phyloP scores from a whole-genome alignment of 1,139 yeast species.

The Debaryomyces nepalensis region DNA sequence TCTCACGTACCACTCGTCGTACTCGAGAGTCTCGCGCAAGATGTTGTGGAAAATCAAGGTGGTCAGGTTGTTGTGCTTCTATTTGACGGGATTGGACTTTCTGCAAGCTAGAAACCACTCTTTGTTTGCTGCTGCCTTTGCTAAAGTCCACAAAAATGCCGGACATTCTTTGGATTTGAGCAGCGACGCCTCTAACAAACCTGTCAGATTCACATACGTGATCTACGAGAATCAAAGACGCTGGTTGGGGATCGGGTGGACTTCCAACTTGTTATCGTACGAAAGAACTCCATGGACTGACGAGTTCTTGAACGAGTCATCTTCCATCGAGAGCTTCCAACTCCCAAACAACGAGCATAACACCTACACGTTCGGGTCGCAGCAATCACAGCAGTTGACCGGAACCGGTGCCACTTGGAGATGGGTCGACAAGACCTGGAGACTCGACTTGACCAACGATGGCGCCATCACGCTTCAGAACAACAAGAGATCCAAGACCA shows the following conservation, averaged over 20 bases:
- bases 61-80: slow-evolving; percentile 72
- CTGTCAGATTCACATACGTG: slow-evolving; percentile 88
- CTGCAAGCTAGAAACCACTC: slow-evolving; percentile 56
- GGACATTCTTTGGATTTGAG: slow-evolving; percentile 31
- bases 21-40: slow-evolving; percentile 79
- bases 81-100: slow-evolving; percentile 86
- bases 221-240: slow-evolving; percentile 95
- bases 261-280: slow-evolving; percentile 84
- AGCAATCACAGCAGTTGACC: slow-evolving; percentile 24
- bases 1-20: slow-evolving; percentile 84
- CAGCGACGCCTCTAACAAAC: slow-evolving; percentile 41
- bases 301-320: slow-evolving; percentile 86
- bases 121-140: slow-evolving; percentile 59
- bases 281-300: slow-evolving; percentile 98
- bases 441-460: slow-evolving; percentile 85
- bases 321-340: slow-evolving; percentile 74
- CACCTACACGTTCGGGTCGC: slow-evolving; percentile 28
- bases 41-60: slow-evolving; percentile 82
- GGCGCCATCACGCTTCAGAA: slow-evolving; percentile 77
- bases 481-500: slow-evolving; percentile 64
- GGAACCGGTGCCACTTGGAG: slow-evolving; percentile 74
- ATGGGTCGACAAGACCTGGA: slow-evolving; percentile 95
- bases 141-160: slow-evolving; percentile 61
- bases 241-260: slow-evolving; percentile 99
- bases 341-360: slow-evolving; percentile 68